A percentile compares a stretch with the other conserved stretches of the same genome.
These are phyloP conservation scores for Aspergillus sp. DNA, from an alignment of 2,329 filamentous ascomycete genomes.

Conservation along the genomic window DNA sequence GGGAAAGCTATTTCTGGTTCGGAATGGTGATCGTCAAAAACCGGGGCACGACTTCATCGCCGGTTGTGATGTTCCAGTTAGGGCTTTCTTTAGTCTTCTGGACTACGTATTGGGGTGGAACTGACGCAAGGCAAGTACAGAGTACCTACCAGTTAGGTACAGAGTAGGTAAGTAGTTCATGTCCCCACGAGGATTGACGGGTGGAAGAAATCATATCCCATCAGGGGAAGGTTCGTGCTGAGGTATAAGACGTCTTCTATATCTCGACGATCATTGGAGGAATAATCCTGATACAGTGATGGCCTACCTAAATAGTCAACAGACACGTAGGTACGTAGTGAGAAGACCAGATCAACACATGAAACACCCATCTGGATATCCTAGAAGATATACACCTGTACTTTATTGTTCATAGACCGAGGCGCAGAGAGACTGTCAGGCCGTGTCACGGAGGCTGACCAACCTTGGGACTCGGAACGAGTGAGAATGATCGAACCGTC, in stretches of 20 bases:
- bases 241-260: too few relatives aligned
- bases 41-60: constrained; percentile 2
- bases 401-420: neutral
- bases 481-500: neutral
- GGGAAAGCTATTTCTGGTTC: constrained; percentile 9
- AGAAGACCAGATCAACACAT: too few relatives aligned
- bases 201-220: neutral
- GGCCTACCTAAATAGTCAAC: too few relatives aligned
- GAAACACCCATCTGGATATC: too few relatives aligned
- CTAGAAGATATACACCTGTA: too few relatives aligned
- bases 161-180: too few relatives aligned
- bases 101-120: neutral
- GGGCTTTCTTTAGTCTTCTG: neutral
- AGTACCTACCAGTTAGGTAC: too few relatives aligned
- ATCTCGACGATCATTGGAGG: too few relatives aligned
- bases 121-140: too few relatives aligned
- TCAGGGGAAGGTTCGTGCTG: neutral
- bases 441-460: neutral
- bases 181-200: too few relatives aligned
- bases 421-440: neutral
- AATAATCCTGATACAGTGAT: too few relatives aligned
- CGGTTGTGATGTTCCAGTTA: neutral
- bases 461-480: neutral
- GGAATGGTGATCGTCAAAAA: constrained; percentile 9
- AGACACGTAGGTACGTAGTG: too few relatives aligned